Conservation (phyloP, 768 basidiomycete genomes). For the Dacryopinax spathularia region DNA sequence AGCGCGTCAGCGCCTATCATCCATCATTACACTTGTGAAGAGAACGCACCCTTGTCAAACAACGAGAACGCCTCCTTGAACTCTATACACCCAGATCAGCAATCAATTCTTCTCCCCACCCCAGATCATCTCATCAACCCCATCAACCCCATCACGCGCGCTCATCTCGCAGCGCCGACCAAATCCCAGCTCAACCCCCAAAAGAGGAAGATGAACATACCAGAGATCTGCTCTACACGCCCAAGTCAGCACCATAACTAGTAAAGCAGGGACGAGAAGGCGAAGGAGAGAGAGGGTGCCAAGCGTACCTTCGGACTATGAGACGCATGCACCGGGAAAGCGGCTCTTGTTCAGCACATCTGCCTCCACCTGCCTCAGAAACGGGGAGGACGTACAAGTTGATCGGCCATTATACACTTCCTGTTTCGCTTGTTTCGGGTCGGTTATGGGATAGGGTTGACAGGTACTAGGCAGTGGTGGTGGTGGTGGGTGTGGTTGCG, state of each 20-base stretch:
- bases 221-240: conserved; percentile 28
- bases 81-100: conserved; percentile 35
- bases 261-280: background rate
- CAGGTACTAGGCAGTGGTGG: background rate
- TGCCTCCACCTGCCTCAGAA: background rate
- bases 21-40: conserved; percentile 5
- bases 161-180: background rate
- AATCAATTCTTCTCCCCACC: too few relatives aligned
- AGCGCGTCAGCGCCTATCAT: background rate
- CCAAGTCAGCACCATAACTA: background rate
- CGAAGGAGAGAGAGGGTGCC: background rate
- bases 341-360: background rate
- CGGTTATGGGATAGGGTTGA: background rate
- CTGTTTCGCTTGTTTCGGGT: too few relatives aligned
- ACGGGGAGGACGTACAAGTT: conserved; percentile 20
- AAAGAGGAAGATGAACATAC: conserved; percentile 18
- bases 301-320: conserved; percentile 23
- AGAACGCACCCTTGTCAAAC: conserved; percentile 74
- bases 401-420: conserved; percentile 25
- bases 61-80: conserved; percentile 99
- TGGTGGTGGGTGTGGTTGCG: background rate
- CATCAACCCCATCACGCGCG: background rate
- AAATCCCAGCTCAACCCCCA: too few relatives aligned
- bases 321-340: background rate
- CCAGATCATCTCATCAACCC: background rate